These are phyloP conservation scores for Keqinozyma sinolaborantium DNA, from an alignment of 1,139 yeast genomes.

Conservation along the genomic window DNA sequence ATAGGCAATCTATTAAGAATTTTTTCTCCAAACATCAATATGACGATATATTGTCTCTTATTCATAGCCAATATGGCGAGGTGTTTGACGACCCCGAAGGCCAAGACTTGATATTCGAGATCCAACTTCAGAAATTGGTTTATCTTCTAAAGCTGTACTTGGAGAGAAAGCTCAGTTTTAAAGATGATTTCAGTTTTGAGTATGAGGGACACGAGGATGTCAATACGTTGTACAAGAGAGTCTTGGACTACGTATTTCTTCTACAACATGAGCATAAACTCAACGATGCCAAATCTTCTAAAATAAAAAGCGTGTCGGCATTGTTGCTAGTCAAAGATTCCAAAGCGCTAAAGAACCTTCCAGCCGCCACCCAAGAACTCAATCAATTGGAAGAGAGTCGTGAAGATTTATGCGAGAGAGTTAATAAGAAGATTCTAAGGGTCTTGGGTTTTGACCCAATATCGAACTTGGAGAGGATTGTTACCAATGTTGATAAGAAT, in stretches of 20 bases:
- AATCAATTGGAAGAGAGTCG: conserved; percentile 19
- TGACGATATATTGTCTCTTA: conserved; percentile 40
- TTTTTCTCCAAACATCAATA: conserved; percentile 46
- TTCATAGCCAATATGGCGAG: conserved; percentile 42
- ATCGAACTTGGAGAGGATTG: conserved; percentile 32
- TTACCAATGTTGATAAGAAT: conserved; percentile 30
- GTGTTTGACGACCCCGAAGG: conserved; percentile 33
- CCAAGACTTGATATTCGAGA: conserved; percentile 47
- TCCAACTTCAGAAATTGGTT: conserved; percentile 50
- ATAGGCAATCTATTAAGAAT: conserved; percentile 51
- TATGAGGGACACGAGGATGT: conserved; percentile 8
- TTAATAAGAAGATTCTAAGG: conserved; percentile 28
- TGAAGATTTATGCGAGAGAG: conserved; percentile 15
- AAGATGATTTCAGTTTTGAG: conserved; percentile 16
- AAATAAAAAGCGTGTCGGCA: conserved; percentile 24
- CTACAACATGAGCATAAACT: conserved; percentile 28
- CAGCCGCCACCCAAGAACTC: conserved; percentile 17
- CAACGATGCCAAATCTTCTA: conserved; percentile 10
- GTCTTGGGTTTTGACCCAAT: conserved; percentile 22
- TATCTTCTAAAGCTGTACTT: conserved; percentile 20
- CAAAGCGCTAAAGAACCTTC: conserved; percentile 19
- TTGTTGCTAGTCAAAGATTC: conserved; percentile 25
- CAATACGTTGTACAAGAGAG: conserved; percentile 12
- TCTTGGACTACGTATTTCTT: conserved; percentile 41
- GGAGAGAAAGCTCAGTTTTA: conserved; percentile 15